These are phyloP conservation scores for Halteria grandinella DNA, from an alignment of 73 alveolate species.

Conservation along the genomic window DNA sequence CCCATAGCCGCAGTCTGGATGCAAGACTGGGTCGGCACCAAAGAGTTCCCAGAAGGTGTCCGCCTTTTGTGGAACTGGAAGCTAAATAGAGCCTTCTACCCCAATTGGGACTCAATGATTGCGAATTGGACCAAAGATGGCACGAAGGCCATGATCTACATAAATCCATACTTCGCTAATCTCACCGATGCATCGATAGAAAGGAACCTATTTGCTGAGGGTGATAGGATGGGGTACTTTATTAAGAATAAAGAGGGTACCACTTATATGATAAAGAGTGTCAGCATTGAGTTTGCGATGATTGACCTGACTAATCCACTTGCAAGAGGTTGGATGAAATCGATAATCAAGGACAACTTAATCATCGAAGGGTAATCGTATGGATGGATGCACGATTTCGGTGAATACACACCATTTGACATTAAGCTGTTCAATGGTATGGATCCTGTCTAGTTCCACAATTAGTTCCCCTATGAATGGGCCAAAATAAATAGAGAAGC, in stretches of 20 bases:
- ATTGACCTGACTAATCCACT: constrained; percentile 58
- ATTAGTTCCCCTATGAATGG: constrained; percentile 44
- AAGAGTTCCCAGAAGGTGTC: constrained; percentile 43
- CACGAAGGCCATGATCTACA: constrained; percentile 48
- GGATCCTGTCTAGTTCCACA: constrained; percentile 40
- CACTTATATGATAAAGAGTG: constrained; percentile 35
- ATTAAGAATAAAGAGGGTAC: constrained; percentile 38
- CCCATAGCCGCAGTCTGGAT: constrained; percentile 57
- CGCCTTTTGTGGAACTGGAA: constrained; percentile 62
- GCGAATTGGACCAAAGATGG: constrained; percentile 46
- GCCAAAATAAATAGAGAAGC: constrained; percentile 53
- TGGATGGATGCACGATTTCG: constrained; percentile 72
- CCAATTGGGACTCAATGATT: constrained; percentile 57
- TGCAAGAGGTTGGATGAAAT: constrained; percentile 41
- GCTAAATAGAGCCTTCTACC: constrained; percentile 23
- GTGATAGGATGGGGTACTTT: constrained; percentile 37
- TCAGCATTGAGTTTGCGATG: constrained; percentile 54
- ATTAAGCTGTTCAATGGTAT: constrained; percentile 12
- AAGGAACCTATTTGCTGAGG: constrained; percentile 36
- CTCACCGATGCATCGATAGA: constrained; percentile 21
- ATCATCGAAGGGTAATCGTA: constrained; percentile 43
- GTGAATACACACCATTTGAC: constrained; percentile 58
- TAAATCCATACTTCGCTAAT: constrained; percentile 61
- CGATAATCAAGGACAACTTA: constrained; percentile 38
- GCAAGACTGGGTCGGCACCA: constrained; percentile 62